A percentile compares a stretch with the other conserved stretches of the same genome.
Conservation (phyloP, 2,329 filamentous ascomycete genomes). For the Mollisia scopiformis region DNA sequence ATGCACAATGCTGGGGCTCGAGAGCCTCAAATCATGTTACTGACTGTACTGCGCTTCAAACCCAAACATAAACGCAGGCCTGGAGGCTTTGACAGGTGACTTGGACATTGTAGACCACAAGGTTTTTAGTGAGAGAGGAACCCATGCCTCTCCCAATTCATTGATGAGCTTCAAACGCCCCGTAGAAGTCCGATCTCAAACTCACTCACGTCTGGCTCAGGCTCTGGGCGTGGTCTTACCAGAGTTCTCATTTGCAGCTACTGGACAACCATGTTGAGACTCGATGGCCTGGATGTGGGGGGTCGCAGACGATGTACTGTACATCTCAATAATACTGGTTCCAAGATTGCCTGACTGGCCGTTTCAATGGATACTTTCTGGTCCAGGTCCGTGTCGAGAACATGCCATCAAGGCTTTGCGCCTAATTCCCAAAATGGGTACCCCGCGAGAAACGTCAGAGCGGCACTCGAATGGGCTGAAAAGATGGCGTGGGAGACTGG, state of each 20-base stretch:
- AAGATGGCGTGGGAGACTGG: neutral
- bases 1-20: conserved; percentile 7
- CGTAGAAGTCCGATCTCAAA: too few species aligned
- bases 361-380: too few species aligned
- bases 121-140: neutral
- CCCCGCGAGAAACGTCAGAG: neutral
- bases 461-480: neutral
- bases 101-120: neutral
- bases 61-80: neutral
- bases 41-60: neutral
- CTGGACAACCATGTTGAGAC: too few species aligned
- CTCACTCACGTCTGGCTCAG: too few species aligned
- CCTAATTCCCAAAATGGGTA: neutral
- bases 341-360: too few species aligned
- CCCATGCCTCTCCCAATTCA: neutral
- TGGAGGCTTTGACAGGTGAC: conserved; percentile 4
- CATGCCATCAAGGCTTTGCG: neutral
- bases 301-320: too few species aligned
- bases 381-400: neutral
- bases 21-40: conserved; percentile 1
- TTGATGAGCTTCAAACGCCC: too few species aligned
- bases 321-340: too few species aligned
- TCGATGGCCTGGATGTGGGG: too few species aligned
- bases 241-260: too few species aligned
- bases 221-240: too few species aligned